Percentiles rank a stretch among this genome's conserved stretches.
Conservation (phyloP, 129 eudicot species). For the Arctium minus region DNA sequence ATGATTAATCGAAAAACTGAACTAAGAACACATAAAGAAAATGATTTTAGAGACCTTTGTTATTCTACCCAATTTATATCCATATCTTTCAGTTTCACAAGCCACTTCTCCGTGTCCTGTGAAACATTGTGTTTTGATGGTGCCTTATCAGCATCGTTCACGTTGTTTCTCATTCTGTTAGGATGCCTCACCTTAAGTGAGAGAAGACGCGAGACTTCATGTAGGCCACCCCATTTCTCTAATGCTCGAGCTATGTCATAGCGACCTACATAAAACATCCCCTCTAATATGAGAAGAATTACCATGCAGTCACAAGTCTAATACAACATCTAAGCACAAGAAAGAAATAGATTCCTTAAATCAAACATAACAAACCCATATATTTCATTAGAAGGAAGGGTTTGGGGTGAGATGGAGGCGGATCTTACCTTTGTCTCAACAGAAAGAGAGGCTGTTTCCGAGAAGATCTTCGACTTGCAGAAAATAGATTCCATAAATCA, state of each 20-base stretch:
- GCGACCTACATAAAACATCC: slow-evolving; percentile 51
- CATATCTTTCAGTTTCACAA: slow-evolving; percentile 65
- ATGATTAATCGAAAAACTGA: neutral
- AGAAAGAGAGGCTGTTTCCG: too few species aligned
- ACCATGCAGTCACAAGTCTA: neutral
- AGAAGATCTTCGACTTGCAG: too few species aligned
- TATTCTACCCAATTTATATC: slow-evolving; percentile 85
- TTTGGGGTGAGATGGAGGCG: too few species aligned
- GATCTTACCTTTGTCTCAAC: too few species aligned
- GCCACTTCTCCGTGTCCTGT: slow-evolving; percentile 77
- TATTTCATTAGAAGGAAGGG: too few species aligned
- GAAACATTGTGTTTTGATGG: slow-evolving; percentile 51
- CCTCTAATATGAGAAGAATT: neutral
- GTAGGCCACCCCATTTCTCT: slow-evolving; percentile 99
- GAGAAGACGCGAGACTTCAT: slow-evolving; percentile 91
- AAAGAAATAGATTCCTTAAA: neutral
- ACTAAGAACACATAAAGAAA: slow-evolving; percentile 4
- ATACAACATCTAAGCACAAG: neutral
- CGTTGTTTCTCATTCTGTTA: slow-evolving; percentile 51
- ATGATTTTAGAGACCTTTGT: neutral
- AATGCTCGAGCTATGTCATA: slow-evolving; percentile 94
- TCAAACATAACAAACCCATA: too few species aligned
- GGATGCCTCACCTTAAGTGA: slow-evolving; percentile 89
- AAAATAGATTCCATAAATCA: too few species aligned
- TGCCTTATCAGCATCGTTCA: slow-evolving; percentile 51